phyloP scores from a whole-genome alignment of 192 early-diverging fungal species.

The Coemansia sp. region DNA sequence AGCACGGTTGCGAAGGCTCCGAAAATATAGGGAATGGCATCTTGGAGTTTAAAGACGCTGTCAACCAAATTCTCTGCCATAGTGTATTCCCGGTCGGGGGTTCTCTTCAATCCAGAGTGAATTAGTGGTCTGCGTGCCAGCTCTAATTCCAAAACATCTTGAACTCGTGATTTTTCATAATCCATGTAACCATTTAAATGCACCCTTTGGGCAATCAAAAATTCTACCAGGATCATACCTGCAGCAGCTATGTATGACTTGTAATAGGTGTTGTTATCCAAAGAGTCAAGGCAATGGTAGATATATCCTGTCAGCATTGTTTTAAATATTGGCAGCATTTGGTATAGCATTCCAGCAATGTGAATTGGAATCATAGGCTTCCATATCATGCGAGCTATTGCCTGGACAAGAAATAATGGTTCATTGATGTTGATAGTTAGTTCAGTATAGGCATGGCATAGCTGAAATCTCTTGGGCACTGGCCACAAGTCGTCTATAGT shows the following conservation, averaged over 20 bases:
- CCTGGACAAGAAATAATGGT: conserved; percentile 38
- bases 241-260: background rate
- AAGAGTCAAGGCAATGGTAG: conserved; percentile 25
- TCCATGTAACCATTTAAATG: background rate
- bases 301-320: conserved; percentile 13
- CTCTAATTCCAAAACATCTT: background rate
- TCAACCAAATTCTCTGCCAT: background rate
- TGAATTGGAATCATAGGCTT: conserved; percentile 33
- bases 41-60: background rate
- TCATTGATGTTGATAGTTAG: conserved; percentile 27
- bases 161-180: background rate
- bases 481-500: conserved; percentile 23
- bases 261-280: conserved; percentile 13
- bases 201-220: background rate
- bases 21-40: background rate
- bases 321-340: background rate
- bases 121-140: background rate
- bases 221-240: background rate
- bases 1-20: background rate
- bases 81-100: background rate
- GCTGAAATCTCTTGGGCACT: conserved; percentile 23
- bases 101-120: background rate
- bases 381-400: conserved; percentile 38
- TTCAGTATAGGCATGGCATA: conserved; percentile 15
- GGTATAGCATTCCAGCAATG: background rate